A percentile compares a stretch with the other conserved stretches of the same genome.
phyloP scores from a whole-genome alignment of 78 protist species.

The Planoprotostelium fungivorum region DNA sequence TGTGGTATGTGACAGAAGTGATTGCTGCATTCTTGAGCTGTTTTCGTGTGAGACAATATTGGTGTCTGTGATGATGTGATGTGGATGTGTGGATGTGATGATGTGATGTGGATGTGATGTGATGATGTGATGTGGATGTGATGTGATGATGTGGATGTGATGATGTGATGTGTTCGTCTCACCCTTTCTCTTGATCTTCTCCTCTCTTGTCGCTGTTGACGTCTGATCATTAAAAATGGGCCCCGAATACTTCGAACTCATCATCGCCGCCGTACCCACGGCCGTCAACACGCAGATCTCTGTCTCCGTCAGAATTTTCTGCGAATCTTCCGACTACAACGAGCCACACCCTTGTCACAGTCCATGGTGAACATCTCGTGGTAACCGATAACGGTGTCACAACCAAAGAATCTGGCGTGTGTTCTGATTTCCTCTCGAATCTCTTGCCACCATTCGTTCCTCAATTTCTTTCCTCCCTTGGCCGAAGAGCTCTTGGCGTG shows the following conservation, averaged over 20 bases:
- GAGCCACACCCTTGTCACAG: constrained; percentile 10
- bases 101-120: not conserved
- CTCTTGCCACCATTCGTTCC: constrained; percentile 85
- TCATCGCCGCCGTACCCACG: constrained; percentile 64
- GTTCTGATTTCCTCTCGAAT: constrained; percentile 75
- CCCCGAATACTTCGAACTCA: constrained; percentile 6
- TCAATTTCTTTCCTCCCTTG: not conserved
- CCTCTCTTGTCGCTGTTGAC: not conserved
- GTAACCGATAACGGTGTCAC: constrained; percentile 81
- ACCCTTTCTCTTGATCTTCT: not conserved
- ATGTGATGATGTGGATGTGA: no score
- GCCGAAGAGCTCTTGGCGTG: not conserved
- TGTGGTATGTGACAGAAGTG: constrained; percentile 47
- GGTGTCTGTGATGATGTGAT: not conserved
- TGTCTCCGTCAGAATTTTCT: constrained; percentile 25
- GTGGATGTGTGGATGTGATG: not conserved
- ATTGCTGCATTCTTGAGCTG: not conserved
- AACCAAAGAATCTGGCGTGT: constrained; percentile 76
- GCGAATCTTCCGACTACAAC: not conserved
- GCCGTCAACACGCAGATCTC: constrained; percentile 66
- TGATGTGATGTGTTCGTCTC: not conserved
- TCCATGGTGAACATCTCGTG: constrained; percentile 57
- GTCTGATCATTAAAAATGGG: not conserved
- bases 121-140: not conserved
- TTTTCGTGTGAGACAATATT: not conserved